Conservation (phyloP, 139 green algal species). For the Nannochloris sp. region DNA sequence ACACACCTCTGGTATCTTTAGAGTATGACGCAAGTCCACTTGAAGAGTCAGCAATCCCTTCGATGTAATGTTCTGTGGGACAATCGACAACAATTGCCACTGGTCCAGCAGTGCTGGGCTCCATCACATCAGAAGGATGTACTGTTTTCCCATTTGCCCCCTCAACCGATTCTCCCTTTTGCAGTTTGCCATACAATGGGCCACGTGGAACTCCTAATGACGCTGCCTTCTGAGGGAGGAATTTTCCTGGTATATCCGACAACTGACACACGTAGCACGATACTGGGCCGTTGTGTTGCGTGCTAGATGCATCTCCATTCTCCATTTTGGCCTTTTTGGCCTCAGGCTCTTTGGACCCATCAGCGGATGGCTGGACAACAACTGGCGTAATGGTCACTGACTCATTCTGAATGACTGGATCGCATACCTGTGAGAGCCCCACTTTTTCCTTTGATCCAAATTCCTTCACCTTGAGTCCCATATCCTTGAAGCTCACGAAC, state of each 20-base stretch:
- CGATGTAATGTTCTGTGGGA: conserved; percentile 40
- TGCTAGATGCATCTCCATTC: not conserved
- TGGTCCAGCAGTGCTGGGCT: conserved; percentile 52
- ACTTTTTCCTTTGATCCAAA: conserved; percentile 10
- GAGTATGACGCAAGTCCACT: conserved; percentile 1
- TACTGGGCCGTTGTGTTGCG: conserved; percentile 11
- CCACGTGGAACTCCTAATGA: conserved; percentile 62
- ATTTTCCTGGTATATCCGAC: conserved; percentile 70
- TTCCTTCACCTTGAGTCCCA: conserved; percentile 23
- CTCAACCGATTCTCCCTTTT: conserved; percentile 54
- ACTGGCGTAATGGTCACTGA: conserved; percentile 34
- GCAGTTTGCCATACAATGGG: conserved; percentile 61
- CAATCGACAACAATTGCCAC: conserved; percentile 79
- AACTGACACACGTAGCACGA: conserved; percentile 68
- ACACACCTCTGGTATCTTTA: conserved; percentile 11
- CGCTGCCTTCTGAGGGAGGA: conserved; percentile 65
- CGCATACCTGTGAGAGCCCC: not conserved
- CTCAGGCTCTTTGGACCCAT: conserved; percentile 4
- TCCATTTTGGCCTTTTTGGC: conserved; percentile 22
- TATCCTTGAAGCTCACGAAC: conserved; percentile 30
- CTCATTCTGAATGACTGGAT: conserved; percentile 30
- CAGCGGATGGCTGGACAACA: conserved; percentile 4
- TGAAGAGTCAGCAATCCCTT: conserved; percentile 15
- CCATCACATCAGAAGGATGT: conserved; percentile 62
- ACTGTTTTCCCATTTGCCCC: conserved; percentile 38